These are phyloP conservation scores for Taphrina deformans DNA, from an alignment of 1,139 yeast species.

Conservation along the genomic window DNA sequence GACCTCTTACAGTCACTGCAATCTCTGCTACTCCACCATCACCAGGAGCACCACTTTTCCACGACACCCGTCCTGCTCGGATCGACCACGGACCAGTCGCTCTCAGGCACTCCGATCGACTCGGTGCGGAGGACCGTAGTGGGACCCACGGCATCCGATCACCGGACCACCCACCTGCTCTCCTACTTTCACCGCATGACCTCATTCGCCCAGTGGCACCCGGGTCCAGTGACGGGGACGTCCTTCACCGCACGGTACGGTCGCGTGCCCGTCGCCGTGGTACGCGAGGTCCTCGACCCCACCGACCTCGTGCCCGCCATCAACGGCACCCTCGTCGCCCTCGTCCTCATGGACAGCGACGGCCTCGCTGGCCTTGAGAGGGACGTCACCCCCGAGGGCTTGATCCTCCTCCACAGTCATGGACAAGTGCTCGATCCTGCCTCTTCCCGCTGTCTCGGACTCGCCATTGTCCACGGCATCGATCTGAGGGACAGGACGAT, in stretches of 20 bases:
- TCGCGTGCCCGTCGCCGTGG: not conserved
- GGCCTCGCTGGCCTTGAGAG: not conserved
- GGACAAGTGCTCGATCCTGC: conserved; percentile 24
- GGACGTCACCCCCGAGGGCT: not conserved
- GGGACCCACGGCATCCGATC: conserved; percentile 39
- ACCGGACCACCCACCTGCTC: conserved; percentile 44
- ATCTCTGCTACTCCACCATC: conserved; percentile 11
- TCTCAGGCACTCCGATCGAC: not conserved
- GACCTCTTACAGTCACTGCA: conserved; percentile 60
- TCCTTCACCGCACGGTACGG: conserved; percentile 13
- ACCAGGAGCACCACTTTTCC: conserved; percentile 4
- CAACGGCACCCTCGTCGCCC: conserved; percentile 39
- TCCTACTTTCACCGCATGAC: conserved; percentile 45
- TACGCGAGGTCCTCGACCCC: conserved; percentile 10
- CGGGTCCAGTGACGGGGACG: conserved; percentile 29
- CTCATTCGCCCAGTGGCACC: conserved; percentile 18
- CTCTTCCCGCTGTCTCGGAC: conserved; percentile 25
- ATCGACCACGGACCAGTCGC: not conserved
- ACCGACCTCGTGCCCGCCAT: conserved; percentile 37
- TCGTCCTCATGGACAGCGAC: conserved; percentile 18
- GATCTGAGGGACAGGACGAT: conserved; percentile 10
- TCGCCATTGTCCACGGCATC: conserved; percentile 33
- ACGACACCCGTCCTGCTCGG: not conserved
- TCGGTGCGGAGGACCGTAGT: not conserved
- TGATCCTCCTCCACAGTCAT: not conserved